These are phyloP conservation scores for Saccharomycopsis selenospora DNA, from an alignment of 805 yeast species.

Conservation along the genomic window DNA sequence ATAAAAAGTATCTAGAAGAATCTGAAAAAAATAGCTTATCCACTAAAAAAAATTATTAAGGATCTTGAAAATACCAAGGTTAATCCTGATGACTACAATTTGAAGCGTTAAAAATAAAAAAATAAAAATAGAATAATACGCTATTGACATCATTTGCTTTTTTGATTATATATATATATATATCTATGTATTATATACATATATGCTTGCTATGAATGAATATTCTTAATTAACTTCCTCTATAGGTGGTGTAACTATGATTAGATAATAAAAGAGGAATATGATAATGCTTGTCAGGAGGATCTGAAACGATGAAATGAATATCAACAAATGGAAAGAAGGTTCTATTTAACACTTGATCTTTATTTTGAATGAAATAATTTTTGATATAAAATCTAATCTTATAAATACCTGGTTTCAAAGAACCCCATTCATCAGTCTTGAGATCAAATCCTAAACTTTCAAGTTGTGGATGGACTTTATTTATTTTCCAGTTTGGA, in stretches of 20 bases:
- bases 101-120: too few species aligned
- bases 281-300: conserved; percentile 79
- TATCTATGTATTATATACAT: background rate
- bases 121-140: too few species aligned
- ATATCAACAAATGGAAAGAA: conserved; percentile 89
- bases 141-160: too few species aligned
- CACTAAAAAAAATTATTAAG: too few species aligned
- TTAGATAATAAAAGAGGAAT: conserved; percentile 80
- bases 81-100: too few species aligned
- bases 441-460: conserved; percentile 29
- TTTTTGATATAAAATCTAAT: conserved; percentile 70
- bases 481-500: conserved; percentile 50
- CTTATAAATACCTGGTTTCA: conserved; percentile 61
- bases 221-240: conserved; percentile 54
- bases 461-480: conserved; percentile 19
- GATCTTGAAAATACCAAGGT: background rate
- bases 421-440: conserved; percentile 35
- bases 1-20: conserved; percentile 7
- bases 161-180: too few species aligned
- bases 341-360: conserved; percentile 34
- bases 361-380: conserved; percentile 39
- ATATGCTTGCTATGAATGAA: background rate
- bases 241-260: conserved; percentile 83
- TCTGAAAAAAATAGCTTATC: background rate
- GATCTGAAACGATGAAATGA: conserved; percentile 55